Percentiles rank a stretch among this genome's conserved stretches.
phyloP scores from a whole-genome alignment of 2,329 filamentous ascomycete genomes.

The Exophiala calicioides region DNA sequence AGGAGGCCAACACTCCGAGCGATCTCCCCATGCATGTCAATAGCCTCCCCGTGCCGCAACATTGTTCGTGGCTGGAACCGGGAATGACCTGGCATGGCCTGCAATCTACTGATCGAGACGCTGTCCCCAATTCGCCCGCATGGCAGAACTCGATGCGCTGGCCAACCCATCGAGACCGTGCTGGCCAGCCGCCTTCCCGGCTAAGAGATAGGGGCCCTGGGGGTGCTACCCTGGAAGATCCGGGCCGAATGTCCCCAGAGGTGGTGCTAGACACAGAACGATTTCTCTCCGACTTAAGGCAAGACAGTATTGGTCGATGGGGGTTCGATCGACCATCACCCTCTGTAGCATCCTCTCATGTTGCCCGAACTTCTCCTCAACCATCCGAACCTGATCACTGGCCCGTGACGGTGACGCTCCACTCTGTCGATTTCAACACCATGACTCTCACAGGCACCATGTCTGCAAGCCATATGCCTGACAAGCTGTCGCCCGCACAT shows the following conservation, averaged over 20 bases:
- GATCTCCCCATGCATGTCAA: constrained; percentile 30
- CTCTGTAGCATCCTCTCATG: constrained; percentile 14
- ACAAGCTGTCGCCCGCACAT: constrained; percentile 16
- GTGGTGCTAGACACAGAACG: constrained; percentile 13
- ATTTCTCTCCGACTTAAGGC: constrained; percentile 20
- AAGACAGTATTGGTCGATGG: constrained; percentile 34
- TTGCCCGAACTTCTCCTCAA: constrained; percentile 33
- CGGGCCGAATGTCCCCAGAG: neutral
- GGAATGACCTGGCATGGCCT: constrained; percentile 63
- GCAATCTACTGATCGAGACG: constrained; percentile 54
- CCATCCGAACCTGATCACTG: constrained; percentile 54
- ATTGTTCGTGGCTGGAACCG: constrained; percentile 63
- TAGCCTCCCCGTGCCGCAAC: constrained; percentile 42
- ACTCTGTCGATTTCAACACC: constrained; percentile 59
- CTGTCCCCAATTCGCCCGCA: neutral
- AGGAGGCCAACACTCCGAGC: constrained; percentile 21
- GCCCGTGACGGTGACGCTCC: constrained; percentile 68
- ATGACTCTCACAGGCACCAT: constrained; percentile 69
- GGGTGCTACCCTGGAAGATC: constrained; percentile 4
- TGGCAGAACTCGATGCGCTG: constrained; percentile 12
- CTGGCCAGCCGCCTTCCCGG: constrained; percentile 12
- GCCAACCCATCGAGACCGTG: constrained; percentile 16
- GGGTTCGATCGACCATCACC: constrained; percentile 23
- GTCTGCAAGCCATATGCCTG: constrained; percentile 69
- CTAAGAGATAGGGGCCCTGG: constrained; percentile 8